These are phyloP conservation scores for Suaeda aralocaspica DNA, from an alignment of 148 eudicot species.

Conservation along the genomic window DNA sequence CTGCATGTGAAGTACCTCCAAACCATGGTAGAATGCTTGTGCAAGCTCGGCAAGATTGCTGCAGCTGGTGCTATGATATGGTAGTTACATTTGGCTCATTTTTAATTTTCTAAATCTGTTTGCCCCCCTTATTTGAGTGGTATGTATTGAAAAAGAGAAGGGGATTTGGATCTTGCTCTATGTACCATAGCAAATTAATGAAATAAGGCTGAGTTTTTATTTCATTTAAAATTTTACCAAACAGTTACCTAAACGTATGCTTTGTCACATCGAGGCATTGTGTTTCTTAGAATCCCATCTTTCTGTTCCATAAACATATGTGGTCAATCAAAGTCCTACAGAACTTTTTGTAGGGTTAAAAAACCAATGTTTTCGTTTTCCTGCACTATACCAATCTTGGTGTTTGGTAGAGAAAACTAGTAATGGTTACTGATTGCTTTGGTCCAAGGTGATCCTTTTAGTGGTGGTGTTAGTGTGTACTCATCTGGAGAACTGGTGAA, in stretches of 20 bases:
- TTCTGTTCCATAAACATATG: too few species aligned
- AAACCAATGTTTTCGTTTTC: not conserved
- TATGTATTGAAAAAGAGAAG: not conserved
- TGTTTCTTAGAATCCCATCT: too few species aligned
- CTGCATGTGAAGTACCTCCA: slow-evolving; percentile 88
- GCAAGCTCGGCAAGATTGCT: slow-evolving; percentile 97
- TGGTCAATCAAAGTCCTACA: too few species aligned
- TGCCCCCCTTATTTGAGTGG: not conserved
- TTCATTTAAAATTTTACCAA: too few species aligned
- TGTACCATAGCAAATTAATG: not conserved
- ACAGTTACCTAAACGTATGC: too few species aligned
- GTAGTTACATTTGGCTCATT: slow-evolving; percentile 33
- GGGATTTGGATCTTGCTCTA: not conserved
- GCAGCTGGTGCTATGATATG: slow-evolving; percentile 98
- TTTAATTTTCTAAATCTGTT: not conserved
- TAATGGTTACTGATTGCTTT: not conserved
- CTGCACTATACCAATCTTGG: not conserved
- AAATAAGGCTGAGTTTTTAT: not conserved
- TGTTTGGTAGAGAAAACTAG: not conserved
- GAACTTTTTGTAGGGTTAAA: not conserved
- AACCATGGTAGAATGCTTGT: slow-evolving; percentile 92
- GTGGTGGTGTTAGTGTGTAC: too few species aligned
- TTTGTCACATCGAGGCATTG: too few species aligned
- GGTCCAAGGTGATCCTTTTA: too few species aligned
- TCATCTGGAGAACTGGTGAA: not conserved